Base-by-base conservation (phyloP, 2,329 filamentous ascomycete species). In the Trichoderma sp. region DNA sequence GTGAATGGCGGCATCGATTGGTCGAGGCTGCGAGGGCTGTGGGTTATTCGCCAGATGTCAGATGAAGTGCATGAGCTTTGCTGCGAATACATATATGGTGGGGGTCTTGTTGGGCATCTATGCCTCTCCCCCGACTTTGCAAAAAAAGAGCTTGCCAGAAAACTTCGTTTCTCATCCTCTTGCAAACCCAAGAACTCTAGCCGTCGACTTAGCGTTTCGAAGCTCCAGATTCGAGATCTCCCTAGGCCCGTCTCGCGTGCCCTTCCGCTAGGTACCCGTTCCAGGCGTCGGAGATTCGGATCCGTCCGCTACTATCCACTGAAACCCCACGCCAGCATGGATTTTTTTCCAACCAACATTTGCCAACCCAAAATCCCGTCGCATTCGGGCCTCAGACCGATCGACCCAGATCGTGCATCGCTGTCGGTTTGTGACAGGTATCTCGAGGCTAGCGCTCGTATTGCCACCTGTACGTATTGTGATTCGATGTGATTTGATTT, bases 21-120 rank as follows among this genome's bases (percentile, higher is more conserved):
- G 71, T 65, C 65, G 32, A 70, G 60, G 51, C 71, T 58, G 39
- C 30, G 9, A 51, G 28, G n/a, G 34, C 71, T 64, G 60, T 64
- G 71, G 71, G 64, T 58, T 69, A 70, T 69, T 72, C 71, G 71
- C 69, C 36, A 64, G 71, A 72, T 62, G 71, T 72, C 71, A 72
- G 64, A 72, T 72, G 58, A 70, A 72, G 71, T 72, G 71, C 71
- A 72, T 72, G 60, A 56, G 57, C 34, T 39, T 56, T 68, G 65
- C 53, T 47, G 47, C 69, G 69, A 60, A 60, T 64, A 62, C 64
- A 70, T 63, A 56, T 43, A 60, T 36, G 60, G 65, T 64, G 66
- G 71, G 64, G 64, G 39, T 34, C 65, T 69, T 62, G 39, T 72
- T 72, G 51, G 71, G 71, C 71, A 72, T 69, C 61, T 56, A 72